These are phyloP conservation scores for Coemansia sp. DNA, from an alignment of 192 early-diverging fungal species.

Conservation along the genomic window DNA sequence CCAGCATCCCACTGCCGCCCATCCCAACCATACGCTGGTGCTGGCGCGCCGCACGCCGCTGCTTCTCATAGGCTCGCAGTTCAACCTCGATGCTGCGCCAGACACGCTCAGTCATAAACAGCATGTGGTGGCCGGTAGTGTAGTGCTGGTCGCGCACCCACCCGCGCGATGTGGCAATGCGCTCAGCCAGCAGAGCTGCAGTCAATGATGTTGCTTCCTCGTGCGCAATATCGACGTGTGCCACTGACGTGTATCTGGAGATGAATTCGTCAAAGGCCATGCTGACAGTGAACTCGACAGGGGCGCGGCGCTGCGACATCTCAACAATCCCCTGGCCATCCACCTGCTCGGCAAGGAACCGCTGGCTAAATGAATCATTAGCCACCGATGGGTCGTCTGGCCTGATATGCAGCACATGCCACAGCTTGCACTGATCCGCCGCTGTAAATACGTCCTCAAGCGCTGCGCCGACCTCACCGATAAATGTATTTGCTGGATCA, in stretches of 20 bases:
- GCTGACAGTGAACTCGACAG: conserved; percentile 68
- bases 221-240: conserved; percentile 14
- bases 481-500: conserved; percentile 46
- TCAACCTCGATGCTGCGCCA: conserved; percentile 69
- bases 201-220: not conserved
- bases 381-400: conserved; percentile 61
- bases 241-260: conserved; percentile 64
- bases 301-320: conserved; percentile 64
- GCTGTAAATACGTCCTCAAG: conserved; percentile 79
- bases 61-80: conserved; percentile 61
- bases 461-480: conserved; percentile 63
- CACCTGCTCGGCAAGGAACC: conserved; percentile 69
- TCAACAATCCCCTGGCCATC: conserved; percentile 68
- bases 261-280: conserved; percentile 74
- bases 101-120: conserved; percentile 64
- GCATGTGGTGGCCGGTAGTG: conserved; percentile 56
- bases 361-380: conserved; percentile 57
- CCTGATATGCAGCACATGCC: conserved; percentile 81
- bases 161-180: conserved; percentile 39
- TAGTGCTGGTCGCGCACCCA: conserved; percentile 56
- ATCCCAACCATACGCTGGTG: not conserved
- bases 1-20: conserved; percentile 37
- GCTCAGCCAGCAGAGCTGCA: conserved; percentile 23
- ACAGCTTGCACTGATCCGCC: conserved; percentile 71
- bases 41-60: conserved; percentile 28